These are phyloP conservation scores for Lophiotrema nucula DNA, from an alignment of 495 filamentous ascomycete genomes.

Conservation along the genomic window DNA sequence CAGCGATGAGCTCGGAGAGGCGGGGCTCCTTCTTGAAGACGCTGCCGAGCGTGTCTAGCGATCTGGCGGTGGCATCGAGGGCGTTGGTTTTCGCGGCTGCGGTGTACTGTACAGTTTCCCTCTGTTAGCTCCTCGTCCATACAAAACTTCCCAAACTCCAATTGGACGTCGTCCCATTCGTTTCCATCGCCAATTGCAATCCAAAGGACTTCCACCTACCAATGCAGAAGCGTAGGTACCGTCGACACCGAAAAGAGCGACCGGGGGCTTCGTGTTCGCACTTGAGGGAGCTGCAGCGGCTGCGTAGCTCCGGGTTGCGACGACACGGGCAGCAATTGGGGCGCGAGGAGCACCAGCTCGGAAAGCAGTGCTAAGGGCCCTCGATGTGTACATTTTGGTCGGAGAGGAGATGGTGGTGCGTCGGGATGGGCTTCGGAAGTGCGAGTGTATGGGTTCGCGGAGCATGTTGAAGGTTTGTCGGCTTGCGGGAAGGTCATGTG, in stretches of 20 bases:
- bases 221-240: constrained; percentile 97
- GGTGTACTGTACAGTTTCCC: constrained; percentile 67
- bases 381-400: constrained; percentile 61
- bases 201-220: constrained; percentile 57
- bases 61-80: constrained; percentile 78
- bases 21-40: constrained; percentile 77
- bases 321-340: constrained; percentile 38
- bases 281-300: constrained; percentile 61
- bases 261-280: constrained; percentile 64
- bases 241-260: constrained; percentile 91
- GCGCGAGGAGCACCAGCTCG: constrained; percentile 55
- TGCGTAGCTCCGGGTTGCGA: constrained; percentile 66
- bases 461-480: constrained; percentile 9
- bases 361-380: constrained; percentile 58
- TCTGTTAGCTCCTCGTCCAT: not conserved
- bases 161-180: not conserved
- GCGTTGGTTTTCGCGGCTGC: constrained; percentile 81
- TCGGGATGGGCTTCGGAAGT: constrained; percentile 9
- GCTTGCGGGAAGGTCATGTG: too few relatives aligned
- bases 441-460: not conserved
- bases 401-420: constrained; percentile 29
- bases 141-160: not conserved
- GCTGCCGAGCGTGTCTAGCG: constrained; percentile 66
- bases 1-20: constrained; percentile 68
- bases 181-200: not conserved